These are phyloP conservation scores for Cercospora sp. DNA, from an alignment of 2,329 filamentous ascomycete genomes.

Conservation along the genomic window DNA sequence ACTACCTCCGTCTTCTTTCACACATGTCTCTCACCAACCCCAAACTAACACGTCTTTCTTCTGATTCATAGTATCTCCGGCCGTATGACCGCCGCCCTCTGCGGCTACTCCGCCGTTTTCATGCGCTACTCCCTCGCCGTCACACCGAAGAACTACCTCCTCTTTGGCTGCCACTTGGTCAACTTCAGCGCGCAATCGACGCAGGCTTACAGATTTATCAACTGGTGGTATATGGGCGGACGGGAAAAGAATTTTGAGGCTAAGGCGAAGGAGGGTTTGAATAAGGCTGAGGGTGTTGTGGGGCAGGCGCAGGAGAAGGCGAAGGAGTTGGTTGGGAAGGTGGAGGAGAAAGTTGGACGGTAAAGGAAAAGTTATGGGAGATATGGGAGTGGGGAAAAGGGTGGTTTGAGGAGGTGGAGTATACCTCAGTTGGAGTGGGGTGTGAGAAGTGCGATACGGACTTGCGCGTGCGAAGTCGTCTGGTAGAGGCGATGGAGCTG, in stretches of 20 bases:
- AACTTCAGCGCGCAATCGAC: constrained; percentile 63
- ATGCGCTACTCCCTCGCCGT: constrained; percentile 68
- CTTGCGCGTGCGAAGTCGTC: neutral
- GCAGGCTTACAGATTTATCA: constrained; percentile 63
- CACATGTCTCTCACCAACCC: neutral
- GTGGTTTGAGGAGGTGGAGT: neutral
- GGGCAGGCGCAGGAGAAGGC: constrained; percentile 32
- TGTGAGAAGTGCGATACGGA: neutral
- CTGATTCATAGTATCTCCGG: constrained; percentile 58
- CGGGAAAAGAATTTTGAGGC: constrained; percentile 42
- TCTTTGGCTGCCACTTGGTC: constrained; percentile 66
- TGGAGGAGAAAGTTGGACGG: constrained; percentile 9
- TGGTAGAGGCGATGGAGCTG: neutral
- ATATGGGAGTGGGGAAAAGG: too few species aligned
- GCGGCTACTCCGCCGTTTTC: constrained; percentile 63
- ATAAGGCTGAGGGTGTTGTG: constrained; percentile 27
- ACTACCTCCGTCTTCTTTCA: neutral
- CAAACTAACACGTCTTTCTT: neutral
- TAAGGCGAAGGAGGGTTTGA: constrained; percentile 43
- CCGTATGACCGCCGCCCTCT: constrained; percentile 61
- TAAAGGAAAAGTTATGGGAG: neutral
- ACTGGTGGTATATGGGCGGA: constrained; percentile 58
- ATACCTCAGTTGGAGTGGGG: neutral
- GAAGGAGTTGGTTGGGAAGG: constrained; percentile 28
- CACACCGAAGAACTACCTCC: constrained; percentile 64